Percentiles rank a stretch among this genome's conserved stretches.
phyloP scores from a whole-genome alignment of 345 rosid species.

The Gossypium herbaceum region DNA sequence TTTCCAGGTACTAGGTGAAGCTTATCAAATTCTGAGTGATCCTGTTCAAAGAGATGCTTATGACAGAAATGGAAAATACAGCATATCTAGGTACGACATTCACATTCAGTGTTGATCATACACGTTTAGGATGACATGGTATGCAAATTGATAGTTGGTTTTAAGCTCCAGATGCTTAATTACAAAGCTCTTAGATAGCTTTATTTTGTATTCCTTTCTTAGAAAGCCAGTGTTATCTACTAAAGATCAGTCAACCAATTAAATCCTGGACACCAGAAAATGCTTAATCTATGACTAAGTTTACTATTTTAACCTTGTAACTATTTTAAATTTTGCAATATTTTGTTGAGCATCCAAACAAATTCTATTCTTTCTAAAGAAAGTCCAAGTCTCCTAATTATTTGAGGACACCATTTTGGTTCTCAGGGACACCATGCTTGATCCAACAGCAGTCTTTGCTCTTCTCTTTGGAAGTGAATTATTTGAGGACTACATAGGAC shows the following conservation, averaged over 20 bases:
- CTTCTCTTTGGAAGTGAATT: conserved; percentile 95
- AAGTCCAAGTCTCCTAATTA: not conserved
- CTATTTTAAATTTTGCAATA: too few species aligned
- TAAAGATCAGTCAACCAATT: not conserved
- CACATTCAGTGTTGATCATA: not conserved
- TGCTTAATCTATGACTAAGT: not conserved
- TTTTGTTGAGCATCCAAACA: not conserved
- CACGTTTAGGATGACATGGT: not conserved
- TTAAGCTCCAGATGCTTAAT: not conserved
- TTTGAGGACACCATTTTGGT: not conserved
- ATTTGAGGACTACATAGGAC: conserved; percentile 92
- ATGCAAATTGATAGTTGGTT: not conserved
- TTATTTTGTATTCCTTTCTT: not conserved
- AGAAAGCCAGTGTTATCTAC: not conserved
- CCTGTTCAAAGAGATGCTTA: conserved; percentile 58
- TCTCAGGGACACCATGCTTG: conserved; percentile 78
- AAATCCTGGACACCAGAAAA: not conserved
- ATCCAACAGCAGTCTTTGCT: conserved; percentile 81
- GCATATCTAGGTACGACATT: conserved; percentile 44
- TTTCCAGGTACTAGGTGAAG: conserved; percentile 62
- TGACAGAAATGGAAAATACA: conserved; percentile 52
- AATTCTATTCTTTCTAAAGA: not conserved
- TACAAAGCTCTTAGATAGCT: not conserved
- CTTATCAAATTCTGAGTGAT: conserved; percentile 71
- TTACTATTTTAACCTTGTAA: not conserved